A percentile compares a stretch with the other conserved stretches of the same genome.
phyloP scores from a whole-genome alignment of 306 rosid genomes.

The Macrotyloma uniflorum region DNA sequence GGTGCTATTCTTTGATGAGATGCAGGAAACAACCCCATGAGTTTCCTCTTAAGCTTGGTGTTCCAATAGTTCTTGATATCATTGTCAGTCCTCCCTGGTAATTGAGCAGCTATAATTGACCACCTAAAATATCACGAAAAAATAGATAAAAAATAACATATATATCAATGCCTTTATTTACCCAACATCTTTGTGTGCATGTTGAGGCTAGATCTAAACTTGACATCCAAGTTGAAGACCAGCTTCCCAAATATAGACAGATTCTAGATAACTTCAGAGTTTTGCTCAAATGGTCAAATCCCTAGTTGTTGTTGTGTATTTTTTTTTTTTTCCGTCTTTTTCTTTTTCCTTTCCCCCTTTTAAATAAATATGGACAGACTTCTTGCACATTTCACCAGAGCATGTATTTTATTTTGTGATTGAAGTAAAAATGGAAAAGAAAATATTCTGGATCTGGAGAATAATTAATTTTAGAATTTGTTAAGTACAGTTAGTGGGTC shows the following conservation, averaged over 20 bases:
- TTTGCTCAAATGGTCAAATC: constrained; percentile 10
- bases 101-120: constrained; percentile 92
- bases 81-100: constrained; percentile 92
- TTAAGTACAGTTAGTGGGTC: constrained; percentile 4
- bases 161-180: neutral
- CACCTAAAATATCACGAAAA: constrained; percentile 52
- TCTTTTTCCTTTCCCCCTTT: constrained; percentile 29
- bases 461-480: neutral
- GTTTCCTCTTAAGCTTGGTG: constrained; percentile 94
- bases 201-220: constrained; percentile 50
- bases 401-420: neutral
- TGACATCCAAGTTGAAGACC: constrained; percentile 44
- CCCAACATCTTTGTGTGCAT: constrained; percentile 32
- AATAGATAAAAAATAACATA: neutral
- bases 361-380: constrained; percentile 17
- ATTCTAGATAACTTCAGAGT: constrained; percentile 24
- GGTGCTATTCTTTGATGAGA: constrained; percentile 45
- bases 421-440: neutral
- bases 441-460: constrained; percentile 35
- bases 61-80: constrained; percentile 98
- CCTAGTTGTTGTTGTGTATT: neutral
- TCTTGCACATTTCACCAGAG: constrained; percentile 23
- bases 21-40: constrained; percentile 54
- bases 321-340: neutral
- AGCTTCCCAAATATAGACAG: constrained; percentile 33